A percentile compares a stretch with the other conserved stretches of the same genome.
Evolutionary conservation across 257 asterid species (phyloP).

Genomic region (Primulina huaijiensis): DNA sequence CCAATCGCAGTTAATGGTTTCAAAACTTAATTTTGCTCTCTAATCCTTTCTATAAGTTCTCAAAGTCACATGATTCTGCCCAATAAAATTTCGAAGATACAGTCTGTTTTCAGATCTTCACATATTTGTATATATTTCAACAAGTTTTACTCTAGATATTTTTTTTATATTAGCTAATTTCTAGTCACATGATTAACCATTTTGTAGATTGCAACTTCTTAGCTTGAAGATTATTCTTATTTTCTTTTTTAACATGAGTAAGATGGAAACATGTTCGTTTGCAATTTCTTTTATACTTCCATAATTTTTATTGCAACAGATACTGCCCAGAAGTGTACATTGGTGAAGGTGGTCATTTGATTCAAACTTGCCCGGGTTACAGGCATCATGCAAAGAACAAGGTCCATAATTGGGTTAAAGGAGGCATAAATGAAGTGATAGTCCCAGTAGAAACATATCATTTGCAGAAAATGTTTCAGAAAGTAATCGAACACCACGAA

Average conservation of each 20-base stretch:
- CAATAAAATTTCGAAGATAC: not conserved
- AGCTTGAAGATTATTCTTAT: not conserved
- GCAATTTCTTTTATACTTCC: not conserved
- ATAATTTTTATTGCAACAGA: conserved; percentile 36
- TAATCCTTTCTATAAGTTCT: not conserved
- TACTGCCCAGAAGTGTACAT: conserved; percentile 79
- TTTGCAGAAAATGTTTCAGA: conserved; percentile 60
- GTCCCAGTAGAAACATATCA: conserved; percentile 74
- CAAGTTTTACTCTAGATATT: not conserved
- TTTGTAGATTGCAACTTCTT: not conserved
- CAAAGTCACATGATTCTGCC: not conserved
- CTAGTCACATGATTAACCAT: not conserved
- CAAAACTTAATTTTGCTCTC: not conserved
- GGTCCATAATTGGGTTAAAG: conserved; percentile 69
- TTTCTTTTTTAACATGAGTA: not conserved
- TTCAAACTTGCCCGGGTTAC: conserved; percentile 69
- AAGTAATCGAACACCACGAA: conserved; percentile 53
- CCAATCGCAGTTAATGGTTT: not conserved
- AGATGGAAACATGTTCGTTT: not conserved
- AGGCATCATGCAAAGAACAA: conserved; percentile 52
- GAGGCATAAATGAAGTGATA: conserved; percentile 45
- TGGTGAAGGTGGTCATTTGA: conserved; percentile 77
- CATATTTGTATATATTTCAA: no score
- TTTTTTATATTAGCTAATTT: not conserved
- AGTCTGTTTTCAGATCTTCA: not conserved